A percentile compares a stretch with the other conserved stretches of the same genome.
phyloP scores from a whole-genome alignment of 495 filamentous ascomycete genomes.

The Tuber borchii region DNA sequence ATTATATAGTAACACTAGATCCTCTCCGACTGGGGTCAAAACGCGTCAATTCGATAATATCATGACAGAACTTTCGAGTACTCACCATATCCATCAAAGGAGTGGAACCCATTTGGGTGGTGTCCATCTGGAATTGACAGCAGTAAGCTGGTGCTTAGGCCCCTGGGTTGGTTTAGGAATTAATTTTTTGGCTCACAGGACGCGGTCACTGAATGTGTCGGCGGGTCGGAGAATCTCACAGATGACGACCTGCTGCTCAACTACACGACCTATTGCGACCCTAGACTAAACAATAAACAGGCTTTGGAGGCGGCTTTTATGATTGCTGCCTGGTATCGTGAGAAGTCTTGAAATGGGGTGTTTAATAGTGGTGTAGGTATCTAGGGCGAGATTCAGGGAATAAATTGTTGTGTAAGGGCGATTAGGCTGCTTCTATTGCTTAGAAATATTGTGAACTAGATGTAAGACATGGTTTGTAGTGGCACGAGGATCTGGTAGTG shows the following conservation, averaged over 20 bases:
- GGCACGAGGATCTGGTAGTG: background rate
- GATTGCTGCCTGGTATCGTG: slow-evolving; percentile 75
- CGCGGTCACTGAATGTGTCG: slow-evolving; percentile 90
- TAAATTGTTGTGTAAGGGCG: background rate
- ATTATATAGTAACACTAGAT: slow-evolving; percentile 54
- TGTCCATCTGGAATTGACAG: slow-evolving; percentile 90
- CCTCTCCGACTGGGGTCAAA: slow-evolving; percentile 66
- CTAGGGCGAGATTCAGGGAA: background rate
- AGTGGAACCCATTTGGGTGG: slow-evolving; percentile 80
- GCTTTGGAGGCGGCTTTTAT: slow-evolving; percentile 91
- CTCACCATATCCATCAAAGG: slow-evolving; percentile 74
- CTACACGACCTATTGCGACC: slow-evolving; percentile 94
- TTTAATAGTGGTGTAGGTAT: background rate
- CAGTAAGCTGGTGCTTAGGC: slow-evolving; percentile 41
- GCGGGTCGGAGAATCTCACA: slow-evolving; percentile 76
- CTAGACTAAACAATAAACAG: slow-evolving; percentile 93
- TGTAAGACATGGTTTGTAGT: background rate
- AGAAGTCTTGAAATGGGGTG: slow-evolving; percentile 17
- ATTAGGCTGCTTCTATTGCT: background rate
- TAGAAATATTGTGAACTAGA: background rate
- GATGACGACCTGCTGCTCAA: slow-evolving; percentile 81
- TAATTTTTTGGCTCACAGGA: slow-evolving; percentile 47
- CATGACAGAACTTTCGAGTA: slow-evolving; percentile 70
- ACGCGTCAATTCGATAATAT: slow-evolving; percentile 83
- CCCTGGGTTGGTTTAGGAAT: background rate